Conservation (phyloP, 2,329 filamentous ascomycete species). For the Colletotrichum sp. region DNA sequence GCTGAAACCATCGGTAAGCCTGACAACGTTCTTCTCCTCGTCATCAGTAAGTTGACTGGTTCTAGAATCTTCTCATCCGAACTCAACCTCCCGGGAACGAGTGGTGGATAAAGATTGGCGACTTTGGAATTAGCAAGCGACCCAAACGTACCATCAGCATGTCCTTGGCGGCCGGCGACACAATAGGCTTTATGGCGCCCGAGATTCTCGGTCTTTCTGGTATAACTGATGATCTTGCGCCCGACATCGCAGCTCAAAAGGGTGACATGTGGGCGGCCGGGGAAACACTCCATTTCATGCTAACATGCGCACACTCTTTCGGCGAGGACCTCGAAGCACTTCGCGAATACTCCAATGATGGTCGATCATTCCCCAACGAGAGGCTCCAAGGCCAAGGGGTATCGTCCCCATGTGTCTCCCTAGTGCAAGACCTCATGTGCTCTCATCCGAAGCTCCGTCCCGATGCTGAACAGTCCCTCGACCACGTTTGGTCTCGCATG, state of each 20-base stretch:
- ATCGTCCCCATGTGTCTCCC: background rate
- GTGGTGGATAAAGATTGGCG: constrained; percentile 3
- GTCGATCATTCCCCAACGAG: background rate
- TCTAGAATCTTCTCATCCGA: background rate
- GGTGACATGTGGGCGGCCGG: background rate
- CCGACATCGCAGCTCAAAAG: background rate
- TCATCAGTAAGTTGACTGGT: background rate
- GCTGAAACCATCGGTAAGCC: background rate
- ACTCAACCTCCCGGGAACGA: background rate
- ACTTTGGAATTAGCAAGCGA: constrained; percentile 1
- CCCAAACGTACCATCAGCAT: background rate
- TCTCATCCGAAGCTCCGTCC: background rate
- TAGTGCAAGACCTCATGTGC: background rate
- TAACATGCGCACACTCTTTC: background rate
- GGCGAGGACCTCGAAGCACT: background rate
- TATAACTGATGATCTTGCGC: background rate
- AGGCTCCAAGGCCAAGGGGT: background rate
- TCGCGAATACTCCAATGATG: background rate
- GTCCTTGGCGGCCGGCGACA: background rate
- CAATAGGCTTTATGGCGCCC: background rate
- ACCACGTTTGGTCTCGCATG: background rate
- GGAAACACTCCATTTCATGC: background rate
- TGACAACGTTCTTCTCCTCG: background rate
- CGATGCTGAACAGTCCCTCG: background rate
- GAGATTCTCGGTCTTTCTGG: background rate